Evolutionary conservation across 768 basidiomycete species (phyloP).

Genomic region (Podaxis sp.): DNA sequence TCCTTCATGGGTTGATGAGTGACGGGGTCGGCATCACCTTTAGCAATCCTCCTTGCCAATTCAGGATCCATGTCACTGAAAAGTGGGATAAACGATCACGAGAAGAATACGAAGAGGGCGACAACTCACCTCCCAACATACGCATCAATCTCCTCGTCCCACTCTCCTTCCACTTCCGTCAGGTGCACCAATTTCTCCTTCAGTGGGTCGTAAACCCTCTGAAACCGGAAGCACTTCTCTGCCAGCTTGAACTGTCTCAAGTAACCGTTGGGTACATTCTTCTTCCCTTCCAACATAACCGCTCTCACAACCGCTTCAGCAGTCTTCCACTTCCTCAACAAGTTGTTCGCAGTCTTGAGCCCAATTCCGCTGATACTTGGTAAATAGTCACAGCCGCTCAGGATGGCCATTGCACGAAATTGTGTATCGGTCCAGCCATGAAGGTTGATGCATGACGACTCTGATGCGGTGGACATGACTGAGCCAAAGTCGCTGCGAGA

Average conservation of each 20-base stretch:
- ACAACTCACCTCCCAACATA: slow-evolving; percentile 65
- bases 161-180: slow-evolving; percentile 51
- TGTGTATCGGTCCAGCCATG: slow-evolving; percentile 86
- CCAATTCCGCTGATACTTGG: slow-evolving; percentile 89
- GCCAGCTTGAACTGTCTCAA: slow-evolving; percentile 71
- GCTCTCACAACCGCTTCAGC: slow-evolving; percentile 78
- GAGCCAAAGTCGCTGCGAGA: slow-evolving; percentile 64
- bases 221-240: slow-evolving; percentile 90
- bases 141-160: slow-evolving; percentile 58
- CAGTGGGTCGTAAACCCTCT: slow-evolving; percentile 84
- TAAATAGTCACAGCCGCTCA: slow-evolving; percentile 91
- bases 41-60: slow-evolving; percentile 62
- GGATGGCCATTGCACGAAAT: slow-evolving; percentile 90
- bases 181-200: slow-evolving; percentile 65
- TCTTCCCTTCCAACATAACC: slow-evolving; percentile 78
- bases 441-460: slow-evolving; percentile 66
- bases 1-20: slow-evolving; percentile 69
- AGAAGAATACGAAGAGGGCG: background rate
- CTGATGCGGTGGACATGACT: slow-evolving; percentile 38
- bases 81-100: background rate
- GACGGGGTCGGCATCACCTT: slow-evolving; percentile 68
- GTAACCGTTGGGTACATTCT: slow-evolving; percentile 75
- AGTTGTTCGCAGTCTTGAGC: slow-evolving; percentile 83
- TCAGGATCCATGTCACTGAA: slow-evolving; percentile 58
- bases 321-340: slow-evolving; percentile 82